Base-by-base conservation (phyloP, 495 filamentous ascomycete species). In the Podospora sp. region DNA sequence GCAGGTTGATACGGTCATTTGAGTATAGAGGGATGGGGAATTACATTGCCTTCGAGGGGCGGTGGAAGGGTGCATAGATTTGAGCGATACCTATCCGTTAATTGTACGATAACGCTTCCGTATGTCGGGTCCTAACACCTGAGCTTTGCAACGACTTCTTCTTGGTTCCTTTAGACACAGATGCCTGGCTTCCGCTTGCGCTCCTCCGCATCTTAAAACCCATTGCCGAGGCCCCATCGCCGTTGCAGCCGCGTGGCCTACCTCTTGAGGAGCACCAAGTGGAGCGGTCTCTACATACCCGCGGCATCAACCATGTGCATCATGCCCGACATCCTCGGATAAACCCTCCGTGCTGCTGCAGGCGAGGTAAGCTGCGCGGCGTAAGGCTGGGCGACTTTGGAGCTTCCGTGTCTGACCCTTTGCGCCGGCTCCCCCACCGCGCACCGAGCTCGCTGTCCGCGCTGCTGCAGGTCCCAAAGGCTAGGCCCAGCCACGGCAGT, bases 1-100 rank as follows among this genome's bases (percentile, higher is more conserved):
- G 60, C 53, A 59, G 74, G 68, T 68, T 67, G 62, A 68, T 69
- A 69, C 60, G 73, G 71, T 71, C 60, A 70, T 71, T 72, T 73
- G 71, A 75, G 67, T 70, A 75, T 76, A 75, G 75, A 76, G 62
- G 65, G 63, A 65, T 64, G 70, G 70, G n/a, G 55, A 29, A 9
- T 27, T 26, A 60, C 60, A 66, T 62, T 61, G 63, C 67, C 67
- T 59, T 66, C 61, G 40, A 68, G 51, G 24, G 11, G 29, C 29
- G 52, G 63, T 6, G 65, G 67, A 66, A 52, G 62, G 71, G 68
- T 67, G 66, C 66, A 68, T 68, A 62, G 61, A 68, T 60, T 55
- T 56, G 60, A 50, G 53, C 61, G 61, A 68, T 68, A 64, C 70
- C 69, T 67, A 63, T 71, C 67, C 67, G 51, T 67, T 35, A 56